phyloP scores from a whole-genome alignment of 306 rosid species.

The Malus asiatica region DNA sequence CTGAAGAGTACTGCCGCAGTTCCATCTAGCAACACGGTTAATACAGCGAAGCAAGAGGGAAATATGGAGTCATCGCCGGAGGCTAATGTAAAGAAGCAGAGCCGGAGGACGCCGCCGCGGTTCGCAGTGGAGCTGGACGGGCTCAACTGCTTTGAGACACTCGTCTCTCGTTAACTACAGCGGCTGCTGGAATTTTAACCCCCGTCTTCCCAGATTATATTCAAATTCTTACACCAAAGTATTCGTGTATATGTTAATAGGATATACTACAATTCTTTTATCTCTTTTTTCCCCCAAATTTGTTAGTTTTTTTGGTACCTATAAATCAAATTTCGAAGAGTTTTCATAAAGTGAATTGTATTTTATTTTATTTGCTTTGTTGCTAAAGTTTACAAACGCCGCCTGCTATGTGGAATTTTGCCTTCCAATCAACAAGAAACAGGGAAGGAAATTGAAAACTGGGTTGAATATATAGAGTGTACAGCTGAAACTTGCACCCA shows the following conservation, averaged over 20 bases:
- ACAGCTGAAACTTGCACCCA: not conserved
- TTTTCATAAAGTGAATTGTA: not conserved
- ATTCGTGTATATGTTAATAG: not conserved
- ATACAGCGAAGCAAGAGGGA: not conserved
- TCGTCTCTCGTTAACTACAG: slow-evolving; percentile 5
- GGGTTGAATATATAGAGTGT: not conserved
- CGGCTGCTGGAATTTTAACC: not conserved
- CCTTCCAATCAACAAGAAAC: too few species aligned
- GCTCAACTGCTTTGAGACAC: slow-evolving; percentile 38
- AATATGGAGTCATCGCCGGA: not conserved
- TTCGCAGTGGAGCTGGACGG: slow-evolving; percentile 40
- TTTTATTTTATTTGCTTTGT: not conserved
- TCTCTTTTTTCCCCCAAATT: not conserved
- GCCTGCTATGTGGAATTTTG: not conserved
- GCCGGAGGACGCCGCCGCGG: slow-evolving; percentile 1
- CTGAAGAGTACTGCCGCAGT: not conserved
- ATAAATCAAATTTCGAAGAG: not conserved
- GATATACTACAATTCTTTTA: not conserved
- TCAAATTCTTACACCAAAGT: not conserved
- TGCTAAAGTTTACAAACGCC: not conserved
- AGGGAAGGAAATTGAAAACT: not conserved
- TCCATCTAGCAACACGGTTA: not conserved
- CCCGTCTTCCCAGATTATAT: not conserved
- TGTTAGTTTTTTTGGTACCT: not conserved
- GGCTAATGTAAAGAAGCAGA: not conserved